phyloP scores from a whole-genome alignment of 2,329 filamentous ascomycete genomes.

The Microascus cirrosus region DNA sequence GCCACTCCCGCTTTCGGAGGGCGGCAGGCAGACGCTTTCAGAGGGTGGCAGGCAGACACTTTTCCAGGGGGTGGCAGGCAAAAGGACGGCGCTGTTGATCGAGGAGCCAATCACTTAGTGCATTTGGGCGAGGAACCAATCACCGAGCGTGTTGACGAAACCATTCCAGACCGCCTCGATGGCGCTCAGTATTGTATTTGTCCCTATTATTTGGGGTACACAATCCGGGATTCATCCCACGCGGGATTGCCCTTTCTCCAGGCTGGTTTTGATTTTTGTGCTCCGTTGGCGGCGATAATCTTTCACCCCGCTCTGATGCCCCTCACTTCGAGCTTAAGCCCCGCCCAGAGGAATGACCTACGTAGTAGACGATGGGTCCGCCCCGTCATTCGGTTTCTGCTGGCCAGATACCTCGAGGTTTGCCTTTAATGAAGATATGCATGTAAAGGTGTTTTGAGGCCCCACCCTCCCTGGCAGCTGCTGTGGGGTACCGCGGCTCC shows the following conservation, averaged over 20 bases:
- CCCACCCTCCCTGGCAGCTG: neutral
- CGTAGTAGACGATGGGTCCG: no score
- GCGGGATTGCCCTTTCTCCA: neutral
- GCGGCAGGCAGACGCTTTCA: neutral
- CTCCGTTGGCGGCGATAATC: no score
- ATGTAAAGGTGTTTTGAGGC: neutral
- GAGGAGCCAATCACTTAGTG: no score
- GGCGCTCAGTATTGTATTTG: neutral
- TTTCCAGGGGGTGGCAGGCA: no score
- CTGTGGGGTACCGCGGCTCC: neutral
- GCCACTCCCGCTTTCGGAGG: slow-evolving; percentile 3
- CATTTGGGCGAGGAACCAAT: neutral
- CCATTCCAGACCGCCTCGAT: neutral
- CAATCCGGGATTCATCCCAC: neutral
- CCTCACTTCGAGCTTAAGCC: no score
- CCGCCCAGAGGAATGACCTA: no score
- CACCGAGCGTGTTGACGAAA: neutral
- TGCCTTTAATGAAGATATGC: neutral
- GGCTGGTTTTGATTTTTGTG: no score
- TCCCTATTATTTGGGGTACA: neutral
- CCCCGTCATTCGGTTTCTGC: no score
- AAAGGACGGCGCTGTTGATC: no score
- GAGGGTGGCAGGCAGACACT: no score
- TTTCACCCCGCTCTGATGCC: no score
- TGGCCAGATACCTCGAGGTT: no score